Evolutionary conservation across 345 rosid genomes (phyloP), one percentile per base, ranked within the genome.

Genomic region (Ricinus communis): DNA sequence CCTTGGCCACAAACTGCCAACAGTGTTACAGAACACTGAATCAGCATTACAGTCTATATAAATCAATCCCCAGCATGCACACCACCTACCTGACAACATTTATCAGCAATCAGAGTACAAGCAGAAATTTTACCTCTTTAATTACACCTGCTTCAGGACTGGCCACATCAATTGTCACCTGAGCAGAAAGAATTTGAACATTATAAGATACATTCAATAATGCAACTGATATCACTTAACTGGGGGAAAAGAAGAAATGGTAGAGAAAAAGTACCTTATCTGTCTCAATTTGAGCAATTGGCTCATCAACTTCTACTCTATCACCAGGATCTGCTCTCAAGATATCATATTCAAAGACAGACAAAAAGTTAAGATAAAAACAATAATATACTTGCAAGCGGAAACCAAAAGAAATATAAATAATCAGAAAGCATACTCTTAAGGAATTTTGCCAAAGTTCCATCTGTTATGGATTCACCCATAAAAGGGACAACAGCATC

Each of bases 221-320:
- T 10, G 55, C 19, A 47, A 40, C 13, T 52, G 19, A 58, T 36
- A 49, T 19, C 55, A 59, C 16, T 25, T 5, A 53, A 46, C 27
- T 24, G 40, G 15, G 8, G 19, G 27, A 65, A 52, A 8, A 31
- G 72, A 52, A 14, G 27, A 38, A 6, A 68, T 4, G 28, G 54
- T 28, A 46, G 49, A 38, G 38, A 40, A 52, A 22, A 45, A 51
- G 15, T 28, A 95, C 99, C 89, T 95, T 95, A 84, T 95, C 98
- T 3, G 99, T 95, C 80, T 95, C 99, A 70, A 95, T 89, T 79
- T 95, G 98, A 65, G 98, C 99, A 83, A 92, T 92, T 50, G 93
- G 75, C 77, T 95, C 98, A 64, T 95, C 99, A 53, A 72, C 87
- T 80, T 83, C 93, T 5, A 95, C 99, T 31, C 87, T 81, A 47